Evolutionary conservation across 441 rosid genomes (phyloP), one percentile per base, ranked within the genome.

Genomic region (Mallotus japonicus): DNA sequence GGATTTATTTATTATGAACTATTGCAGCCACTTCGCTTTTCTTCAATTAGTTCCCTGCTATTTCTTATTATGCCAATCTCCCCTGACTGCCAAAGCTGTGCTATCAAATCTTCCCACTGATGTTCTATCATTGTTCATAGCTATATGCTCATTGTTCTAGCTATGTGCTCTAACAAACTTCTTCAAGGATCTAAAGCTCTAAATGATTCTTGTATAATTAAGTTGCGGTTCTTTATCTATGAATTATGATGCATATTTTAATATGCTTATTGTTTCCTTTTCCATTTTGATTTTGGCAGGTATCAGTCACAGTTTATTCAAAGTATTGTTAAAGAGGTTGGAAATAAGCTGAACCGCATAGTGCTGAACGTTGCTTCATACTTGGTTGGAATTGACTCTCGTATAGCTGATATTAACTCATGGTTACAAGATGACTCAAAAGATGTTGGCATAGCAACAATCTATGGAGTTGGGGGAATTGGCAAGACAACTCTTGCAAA

Each of bases 401-500:
- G 65, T 46, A 58, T 70, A 1, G 65, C 65, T 44, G 63, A 58
- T 57, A 70, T 70, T 15, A 58, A 57, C 28, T 16, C 11, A 17
- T 70, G 73, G 65, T 58, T 70, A 28, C 73, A 58, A 70, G 75
- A 72, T 54, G 53, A 24, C 19, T 72, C 75, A 37, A 53, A 72
- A 19, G 68, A 51, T 51, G 53, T 72, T 72, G 75, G 68, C n/a
- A 20, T 62, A 49, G 75, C 61, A 32, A 64, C 75, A 32, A 72
- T 62, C 9, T 72, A 62, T 53, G 75, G 75, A 20, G 67, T 62
- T 20, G 75, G 75, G 7, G 69, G 75, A 12, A 72, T 72, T 19
- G 75, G 75, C 53, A 72, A 72, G 75, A 62, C 75, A 22, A 62
- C 75, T 53, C 54, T 72, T 51, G 75, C 75, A 3, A 62, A 72